Evolutionary conservation across 2,329 filamentous ascomycete species (phyloP), one percentile per base, ranked within the genome.

Genomic region (Magnaporthiopsis poae): DNA sequence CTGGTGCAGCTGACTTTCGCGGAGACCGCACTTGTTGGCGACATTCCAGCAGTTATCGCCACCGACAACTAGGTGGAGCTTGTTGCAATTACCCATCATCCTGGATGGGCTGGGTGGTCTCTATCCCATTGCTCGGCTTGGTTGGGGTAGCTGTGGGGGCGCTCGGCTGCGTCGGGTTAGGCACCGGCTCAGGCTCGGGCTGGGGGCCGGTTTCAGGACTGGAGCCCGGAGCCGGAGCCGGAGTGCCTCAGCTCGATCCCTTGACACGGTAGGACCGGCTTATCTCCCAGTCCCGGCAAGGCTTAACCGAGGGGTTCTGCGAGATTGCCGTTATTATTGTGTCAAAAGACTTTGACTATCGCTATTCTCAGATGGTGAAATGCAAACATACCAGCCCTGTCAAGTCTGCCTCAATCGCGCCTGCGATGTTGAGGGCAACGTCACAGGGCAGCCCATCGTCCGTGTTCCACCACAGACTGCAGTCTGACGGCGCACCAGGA

Each of bases 391-490:
- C 65, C 61, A 66, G 62, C 33, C 52, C 35, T 7, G 33, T 60
- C 64, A 66, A n/a, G n/a, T 66, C 35, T 18, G 33, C 59, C n/a
- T 59, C 33, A 18, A 52, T 66, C 12, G 62, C 33, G 1, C 52
- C 66, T 11, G 60, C 64, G 36, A 67, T 60, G 12, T 39, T 13
- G 29, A 67, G 66, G n/a, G 60, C 66, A 31, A 64, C 63, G 36
- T 67, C 66, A n/a, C 66, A 67, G 64, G 59, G 66, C 21, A 67
- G 5, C 21, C 66, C 66, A 52, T 67, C 64, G 29, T 67, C 66
- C 2, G 64, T 59, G 61, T 67, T 66, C 64, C 64, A 67, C 66
- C 66, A 67, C 36, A 67, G 36, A 21, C 61, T 67, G 46, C 66
- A 67, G 31, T 63, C 66, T 11, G 66, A 65, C 18, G 66, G 66